A percentile compares a stretch with the other conserved stretches of the same genome.
Evolutionary conservation across 305 asterid species (phyloP).

Genomic region (Fraxinus albicans): DNA sequence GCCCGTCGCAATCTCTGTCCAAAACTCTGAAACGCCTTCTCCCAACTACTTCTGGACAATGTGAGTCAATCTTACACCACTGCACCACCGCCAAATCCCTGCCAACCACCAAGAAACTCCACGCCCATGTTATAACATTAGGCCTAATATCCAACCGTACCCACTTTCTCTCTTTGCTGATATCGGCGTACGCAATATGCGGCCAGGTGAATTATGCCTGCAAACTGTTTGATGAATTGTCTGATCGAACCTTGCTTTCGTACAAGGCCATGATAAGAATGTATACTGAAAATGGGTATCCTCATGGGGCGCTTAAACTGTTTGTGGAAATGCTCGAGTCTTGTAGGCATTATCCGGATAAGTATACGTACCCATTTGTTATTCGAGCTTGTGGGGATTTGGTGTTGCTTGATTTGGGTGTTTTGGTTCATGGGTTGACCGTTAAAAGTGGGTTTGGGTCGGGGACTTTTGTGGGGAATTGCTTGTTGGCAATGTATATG

Average conservation of each 20-base stretch:
- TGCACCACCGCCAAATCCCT: conserved; percentile 62
- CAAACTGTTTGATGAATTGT: conserved; percentile 60
- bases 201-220: conserved; percentile 45
- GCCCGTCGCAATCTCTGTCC: conserved; percentile 44
- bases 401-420: conserved; percentile 55
- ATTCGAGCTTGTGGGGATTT: conserved; percentile 69
- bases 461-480: conserved; percentile 66
- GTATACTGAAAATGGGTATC: conserved; percentile 54
- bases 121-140: conserved; percentile 54
- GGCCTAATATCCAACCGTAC: conserved; percentile 45
- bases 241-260: conserved; percentile 47
- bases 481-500: conserved; percentile 85
- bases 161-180: conserved; percentile 61
- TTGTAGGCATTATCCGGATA: conserved; percentile 42
- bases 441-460: conserved; percentile 49
- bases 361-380: conserved; percentile 65
- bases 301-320: conserved; percentile 53
- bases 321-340: conserved; percentile 63
- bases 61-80: conserved; percentile 57
- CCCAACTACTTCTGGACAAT: conserved; percentile 41
- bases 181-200: conserved; percentile 52
- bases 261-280: conserved; percentile 66
- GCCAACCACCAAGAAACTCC: conserved; percentile 57
- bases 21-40: conserved; percentile 45
- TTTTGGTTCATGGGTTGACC: conserved; percentile 59